Evolutionary conservation across 768 basidiomycete species (phyloP).

Genomic region (Pholiota molesta): DNA sequence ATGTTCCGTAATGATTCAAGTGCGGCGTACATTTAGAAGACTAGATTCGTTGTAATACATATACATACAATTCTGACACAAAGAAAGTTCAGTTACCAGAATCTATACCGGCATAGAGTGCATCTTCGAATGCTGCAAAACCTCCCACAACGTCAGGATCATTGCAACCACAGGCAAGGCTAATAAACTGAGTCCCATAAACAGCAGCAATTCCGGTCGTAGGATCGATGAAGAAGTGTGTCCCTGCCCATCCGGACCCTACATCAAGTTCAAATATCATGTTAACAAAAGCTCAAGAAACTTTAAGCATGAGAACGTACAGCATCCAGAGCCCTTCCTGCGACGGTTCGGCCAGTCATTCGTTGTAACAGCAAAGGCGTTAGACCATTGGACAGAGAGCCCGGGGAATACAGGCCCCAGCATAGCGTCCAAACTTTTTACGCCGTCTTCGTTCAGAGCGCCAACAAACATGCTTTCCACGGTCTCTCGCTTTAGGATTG

Average conservation of each 20-base stretch:
- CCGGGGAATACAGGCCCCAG: slow-evolving; percentile 1
- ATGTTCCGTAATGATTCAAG: too few species aligned
- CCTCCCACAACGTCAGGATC: background rate
- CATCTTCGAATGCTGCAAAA: background rate
- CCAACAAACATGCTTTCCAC: slow-evolving; percentile 21
- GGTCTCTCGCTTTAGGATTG: slow-evolving; percentile 16
- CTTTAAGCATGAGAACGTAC: slow-evolving; percentile 4
- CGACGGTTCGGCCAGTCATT: slow-evolving; percentile 25
- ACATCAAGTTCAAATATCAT: too few species aligned
- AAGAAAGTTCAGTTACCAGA: too few species aligned
- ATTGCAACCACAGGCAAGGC: background rate
- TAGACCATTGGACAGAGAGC: slow-evolving; percentile 18
- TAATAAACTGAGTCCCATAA: slow-evolving; percentile 5
- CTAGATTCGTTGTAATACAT: too few species aligned
- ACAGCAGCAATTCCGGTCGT: background rate
- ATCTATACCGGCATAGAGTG: background rate
- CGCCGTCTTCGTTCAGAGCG: slow-evolving; percentile 15
- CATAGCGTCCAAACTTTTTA: slow-evolving; percentile 8
- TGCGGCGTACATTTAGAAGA: too few species aligned
- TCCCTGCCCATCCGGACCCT: slow-evolving; percentile 11
- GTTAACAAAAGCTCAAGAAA: background rate
- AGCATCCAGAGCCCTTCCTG: slow-evolving; percentile 15
- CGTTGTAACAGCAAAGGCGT: slow-evolving; percentile 26
- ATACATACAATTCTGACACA: too few species aligned
- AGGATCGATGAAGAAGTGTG: slow-evolving; percentile 8